Percentiles rank a stretch among this genome's conserved stretches.
Conservation (phyloP, 2,329 filamentous ascomycete genomes). For the Atkinsonella texensis region DNA sequence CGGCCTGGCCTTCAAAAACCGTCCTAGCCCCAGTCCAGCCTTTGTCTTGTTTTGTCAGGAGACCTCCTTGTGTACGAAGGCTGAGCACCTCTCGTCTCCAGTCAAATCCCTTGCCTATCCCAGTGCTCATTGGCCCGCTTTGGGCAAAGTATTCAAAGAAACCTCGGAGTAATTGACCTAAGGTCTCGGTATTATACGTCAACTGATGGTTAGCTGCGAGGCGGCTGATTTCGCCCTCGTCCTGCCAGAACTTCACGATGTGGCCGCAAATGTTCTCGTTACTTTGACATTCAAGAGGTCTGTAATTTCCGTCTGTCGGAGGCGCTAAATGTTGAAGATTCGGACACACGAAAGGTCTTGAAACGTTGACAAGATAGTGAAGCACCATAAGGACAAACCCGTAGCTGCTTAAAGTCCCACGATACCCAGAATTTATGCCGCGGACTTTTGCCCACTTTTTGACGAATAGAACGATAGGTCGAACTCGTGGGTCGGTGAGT, state of each 20-base stretch:
- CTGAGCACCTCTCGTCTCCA: constrained; percentile 75
- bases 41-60: constrained; percentile 63
- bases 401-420: constrained; percentile 77
- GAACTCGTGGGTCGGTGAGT: constrained; percentile 63
- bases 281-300: constrained; percentile 12
- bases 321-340: constrained; percentile 59
- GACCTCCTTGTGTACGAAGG: constrained; percentile 57
- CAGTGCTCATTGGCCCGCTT: constrained; percentile 38
- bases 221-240: constrained; percentile 55
- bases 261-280: constrained; percentile 44
- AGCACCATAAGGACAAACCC: constrained; percentile 88
- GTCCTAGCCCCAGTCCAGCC: constrained; percentile 80
- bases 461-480: constrained; percentile 69
- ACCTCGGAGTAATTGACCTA: constrained; percentile 62
- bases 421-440: constrained; percentile 77
- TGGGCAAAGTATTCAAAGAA: constrained; percentile 85
- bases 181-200: constrained; percentile 54
- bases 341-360: constrained; percentile 66
- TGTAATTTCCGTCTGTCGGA: constrained; percentile 23
- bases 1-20: constrained; percentile 39
- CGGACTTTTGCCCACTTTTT: constrained; percentile 84
- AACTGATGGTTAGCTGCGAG: constrained; percentile 47
- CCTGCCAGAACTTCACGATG: constrained; percentile 65
- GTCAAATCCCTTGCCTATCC: constrained; percentile 49
- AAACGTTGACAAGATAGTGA: constrained; percentile 79